phyloP scores from a whole-genome alignment of 2,329 filamentous ascomycete genomes.

The Claviceps digitariae region DNA sequence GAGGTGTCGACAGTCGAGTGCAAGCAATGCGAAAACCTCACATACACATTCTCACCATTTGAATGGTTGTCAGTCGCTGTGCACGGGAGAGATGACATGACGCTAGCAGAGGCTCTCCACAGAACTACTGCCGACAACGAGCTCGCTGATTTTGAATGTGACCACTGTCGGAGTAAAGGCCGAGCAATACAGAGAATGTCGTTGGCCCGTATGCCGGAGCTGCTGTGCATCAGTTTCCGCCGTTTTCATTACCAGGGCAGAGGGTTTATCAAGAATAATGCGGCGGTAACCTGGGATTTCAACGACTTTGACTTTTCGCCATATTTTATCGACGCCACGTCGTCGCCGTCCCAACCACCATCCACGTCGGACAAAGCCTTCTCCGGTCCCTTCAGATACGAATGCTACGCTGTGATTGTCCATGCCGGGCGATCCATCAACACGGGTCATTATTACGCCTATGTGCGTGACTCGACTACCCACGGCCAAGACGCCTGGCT shows the following conservation, averaged over 20 bases:
- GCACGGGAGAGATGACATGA: conserved; percentile 16
- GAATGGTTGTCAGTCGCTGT: conserved; percentile 41
- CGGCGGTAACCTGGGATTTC: conserved; percentile 63
- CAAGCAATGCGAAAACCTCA: conserved; percentile 38
- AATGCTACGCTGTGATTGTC: conserved; percentile 73
- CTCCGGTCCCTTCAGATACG: conserved; percentile 54
- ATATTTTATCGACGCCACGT: conserved; percentile 24
- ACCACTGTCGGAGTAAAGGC: conserved; percentile 55
- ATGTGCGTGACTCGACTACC: conserved; percentile 44
- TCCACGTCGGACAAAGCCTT: conserved; percentile 24
- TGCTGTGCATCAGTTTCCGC: conserved; percentile 67
- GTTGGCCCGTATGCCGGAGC: conserved; percentile 65
- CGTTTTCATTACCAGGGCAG: conserved; percentile 29
- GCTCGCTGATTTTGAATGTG: conserved; percentile 58
- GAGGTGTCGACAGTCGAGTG: conserved; percentile 61
- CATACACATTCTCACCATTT: conserved; percentile 28
- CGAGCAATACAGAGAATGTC: conserved; percentile 58
- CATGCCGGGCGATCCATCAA: conserved; percentile 56
- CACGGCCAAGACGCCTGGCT: conserved; percentile 33
- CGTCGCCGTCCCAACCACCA: conserved; percentile 12
- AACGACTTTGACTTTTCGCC: conserved; percentile 46
- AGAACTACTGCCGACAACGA: conserved; percentile 56
- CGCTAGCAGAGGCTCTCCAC: conserved; percentile 50
- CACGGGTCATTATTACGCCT: conserved; percentile 69
- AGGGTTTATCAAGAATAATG: conserved; percentile 50